Evolutionary conservation across 495 filamentous ascomycete species (phyloP).

Genomic region (Hypomontagnella submonticulosa): DNA sequence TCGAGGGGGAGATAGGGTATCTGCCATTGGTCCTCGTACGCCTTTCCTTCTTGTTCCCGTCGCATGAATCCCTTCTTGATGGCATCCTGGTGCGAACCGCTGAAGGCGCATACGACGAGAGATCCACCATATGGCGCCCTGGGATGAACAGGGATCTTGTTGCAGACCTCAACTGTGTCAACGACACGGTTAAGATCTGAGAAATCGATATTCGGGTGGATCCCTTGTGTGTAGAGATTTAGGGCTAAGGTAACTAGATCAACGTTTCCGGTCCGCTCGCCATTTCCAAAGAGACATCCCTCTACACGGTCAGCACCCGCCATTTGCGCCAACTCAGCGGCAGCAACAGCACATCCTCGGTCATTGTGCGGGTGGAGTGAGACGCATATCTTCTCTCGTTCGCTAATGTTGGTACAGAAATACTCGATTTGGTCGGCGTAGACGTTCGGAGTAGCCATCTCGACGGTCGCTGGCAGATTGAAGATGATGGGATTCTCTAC

Average conservation of each 20-base stretch:
- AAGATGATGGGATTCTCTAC: constrained; percentile 91
- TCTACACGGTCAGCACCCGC: constrained; percentile 96
- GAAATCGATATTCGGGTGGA: constrained; percentile 90
- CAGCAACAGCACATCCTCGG: constrained; percentile 86
- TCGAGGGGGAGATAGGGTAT: constrained; percentile 95
- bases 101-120: constrained; percentile 89
- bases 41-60: constrained; percentile 68
- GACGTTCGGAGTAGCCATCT: constrained; percentile 94
- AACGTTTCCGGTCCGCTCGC: constrained; percentile 95
- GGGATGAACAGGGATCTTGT: constrained; percentile 93
- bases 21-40: constrained; percentile 70
- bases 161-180: constrained; percentile 88
- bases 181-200: constrained; percentile 90
- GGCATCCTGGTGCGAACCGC: constrained; percentile 93
- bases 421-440: constrained; percentile 98
- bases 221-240: constrained; percentile 96
- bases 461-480: constrained; percentile 96
- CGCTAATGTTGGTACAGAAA: constrained; percentile 80
- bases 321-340: constrained; percentile 93
- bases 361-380: constrained; percentile 95
- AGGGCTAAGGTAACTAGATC: constrained; percentile 94
- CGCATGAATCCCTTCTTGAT: constrained; percentile 95
- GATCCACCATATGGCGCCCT: constrained; percentile 90
- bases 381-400: constrained; percentile 83
- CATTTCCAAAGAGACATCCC: constrained; percentile 95